Evolutionary conservation across 2,329 filamentous ascomycete species (phyloP).

Genomic region (Pseudogymnoascus sp.): DNA sequence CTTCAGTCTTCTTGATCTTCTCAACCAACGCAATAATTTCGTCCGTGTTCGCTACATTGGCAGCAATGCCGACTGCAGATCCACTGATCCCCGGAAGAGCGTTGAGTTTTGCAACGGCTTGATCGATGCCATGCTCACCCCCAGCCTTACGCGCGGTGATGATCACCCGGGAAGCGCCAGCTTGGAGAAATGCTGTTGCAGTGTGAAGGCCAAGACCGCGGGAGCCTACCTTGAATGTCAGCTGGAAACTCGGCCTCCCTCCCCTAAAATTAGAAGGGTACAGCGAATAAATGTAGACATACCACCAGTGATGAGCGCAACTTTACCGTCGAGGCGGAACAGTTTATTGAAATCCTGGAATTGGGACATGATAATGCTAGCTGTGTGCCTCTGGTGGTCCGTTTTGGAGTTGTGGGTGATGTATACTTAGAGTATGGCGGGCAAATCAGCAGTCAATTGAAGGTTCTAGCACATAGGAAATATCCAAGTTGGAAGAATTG

Average conservation of each 20-base stretch:
- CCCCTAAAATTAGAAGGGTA: not conserved
- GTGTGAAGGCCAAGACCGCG: conserved; percentile 57
- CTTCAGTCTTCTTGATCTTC: conserved; percentile 50
- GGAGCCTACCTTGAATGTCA: conserved; percentile 28
- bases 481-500: not conserved
- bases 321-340: conserved; percentile 21
- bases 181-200: conserved; percentile 60
- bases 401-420: not conserved
- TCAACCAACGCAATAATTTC: conserved; percentile 56
- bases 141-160: conserved; percentile 65
- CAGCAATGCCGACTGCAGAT: conserved; percentile 56
- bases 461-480: not conserved
- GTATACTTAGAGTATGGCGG: not conserved
- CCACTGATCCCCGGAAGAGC: conserved; percentile 51
- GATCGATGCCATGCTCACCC: conserved; percentile 48
- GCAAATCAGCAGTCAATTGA: not conserved
- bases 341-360: conserved; percentile 17
- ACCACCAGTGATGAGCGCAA: conserved; percentile 29
- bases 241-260: not conserved
- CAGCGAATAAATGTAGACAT: not conserved
- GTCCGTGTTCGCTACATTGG: conserved; percentile 54
- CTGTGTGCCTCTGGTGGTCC: too few relatives aligned
- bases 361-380: conserved; percentile 17
- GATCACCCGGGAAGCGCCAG: conserved; percentile 64
- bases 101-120: conserved; percentile 61